Base-by-base conservation (phyloP, 345 rosid species). In the Atalantia buxifolia region DNA sequence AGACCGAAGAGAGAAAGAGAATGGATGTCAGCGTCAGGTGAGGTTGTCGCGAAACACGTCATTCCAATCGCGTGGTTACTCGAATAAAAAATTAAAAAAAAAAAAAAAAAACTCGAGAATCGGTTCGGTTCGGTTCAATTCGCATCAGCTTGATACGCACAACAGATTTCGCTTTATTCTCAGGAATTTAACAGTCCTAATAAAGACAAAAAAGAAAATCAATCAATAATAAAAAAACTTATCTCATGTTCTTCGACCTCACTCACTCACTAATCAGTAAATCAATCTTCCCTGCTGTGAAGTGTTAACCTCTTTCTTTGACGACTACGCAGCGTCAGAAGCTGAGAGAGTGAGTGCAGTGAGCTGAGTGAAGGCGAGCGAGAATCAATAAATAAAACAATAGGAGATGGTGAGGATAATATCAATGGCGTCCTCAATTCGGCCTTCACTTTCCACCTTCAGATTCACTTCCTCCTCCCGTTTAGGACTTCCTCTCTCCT, bases 371-470 rank as follows among this genome's bases (percentile, higher is more conserved):
- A 65, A 65, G 69, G 36, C 42, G 50, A 45, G 50, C 4, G 50
- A 45, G 16, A 45, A 45, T 45, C 50, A 13, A 45, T 45, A 45
- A 45, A 14, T 45, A 45, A 45, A 45, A 45, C 14, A 45, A 3
- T 45, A 45, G 69, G 66, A 40, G 64, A 91, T 84, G 92, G 92
- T 87, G 82, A 86, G 94, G 92, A 83, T 91, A 71, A 76, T 88
- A 16, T 90, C 97, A 40, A 89, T 92, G 95, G 93, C 97, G 1
- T 91, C 98, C 76, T 87, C 99, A 30, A 80, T 93, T 79, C 85
- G 91, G 76, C 94, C 98, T 57, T 90, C 98, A 21, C 72, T 92
- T 13, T 69, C 88, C 75, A 88, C 87, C 42, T 85, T 89, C 81
- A 79, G 79, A 64, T 62, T 84, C 76, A 83, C 89, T 71, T 73